A percentile compares a stretch with the other conserved stretches of the same genome.
These are phyloP conservation scores for Saccharomycopsis phalli DNA, from an alignment of 1,139 yeast species.

Conservation along the genomic window DNA sequence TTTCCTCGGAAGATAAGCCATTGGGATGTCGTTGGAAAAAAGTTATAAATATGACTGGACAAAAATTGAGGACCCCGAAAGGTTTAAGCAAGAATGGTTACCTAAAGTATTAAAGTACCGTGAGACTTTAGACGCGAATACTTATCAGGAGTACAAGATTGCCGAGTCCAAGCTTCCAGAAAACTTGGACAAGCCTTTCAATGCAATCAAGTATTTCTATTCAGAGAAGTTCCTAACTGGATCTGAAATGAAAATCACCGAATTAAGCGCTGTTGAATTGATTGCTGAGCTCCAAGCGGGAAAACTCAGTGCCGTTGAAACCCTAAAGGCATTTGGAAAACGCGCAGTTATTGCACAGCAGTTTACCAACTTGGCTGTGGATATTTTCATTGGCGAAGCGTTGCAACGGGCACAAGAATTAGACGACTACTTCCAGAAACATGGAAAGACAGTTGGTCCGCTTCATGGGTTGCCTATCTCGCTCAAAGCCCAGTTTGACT, in stretches of 20 bases:
- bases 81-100: too few relatives aligned
- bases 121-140: too few relatives aligned
- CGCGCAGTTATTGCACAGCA: slow-evolving; percentile 41
- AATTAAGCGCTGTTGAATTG: slow-evolving; percentile 31
- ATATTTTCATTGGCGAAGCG: slow-evolving; percentile 33
- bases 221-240: slow-evolving; percentile 28
- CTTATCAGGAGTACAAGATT: too few relatives aligned
- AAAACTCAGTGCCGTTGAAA: slow-evolving; percentile 25
- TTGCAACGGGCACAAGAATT: slow-evolving; percentile 36
- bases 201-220: too few relatives aligned
- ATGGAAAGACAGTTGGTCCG: slow-evolving; percentile 40
- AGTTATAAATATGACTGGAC: too few relatives aligned
- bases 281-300: slow-evolving; percentile 30
- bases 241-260: slow-evolving; percentile 31
- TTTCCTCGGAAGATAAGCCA: too few relatives aligned
- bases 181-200: too few relatives aligned
- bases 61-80: too few relatives aligned
- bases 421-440: slow-evolving; percentile 31
- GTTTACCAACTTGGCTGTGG: slow-evolving; percentile 33
- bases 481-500: slow-evolving; percentile 41
- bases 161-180: too few relatives aligned
- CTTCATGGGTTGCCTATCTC: slow-evolving; percentile 65
- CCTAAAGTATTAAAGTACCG: too few relatives aligned
- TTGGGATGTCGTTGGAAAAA: too few relatives aligned
- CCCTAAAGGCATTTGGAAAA: slow-evolving; percentile 29